These are phyloP conservation scores for Claviceps digitariae DNA, from an alignment of 2,329 filamentous ascomycete genomes.

Conservation along the genomic window DNA sequence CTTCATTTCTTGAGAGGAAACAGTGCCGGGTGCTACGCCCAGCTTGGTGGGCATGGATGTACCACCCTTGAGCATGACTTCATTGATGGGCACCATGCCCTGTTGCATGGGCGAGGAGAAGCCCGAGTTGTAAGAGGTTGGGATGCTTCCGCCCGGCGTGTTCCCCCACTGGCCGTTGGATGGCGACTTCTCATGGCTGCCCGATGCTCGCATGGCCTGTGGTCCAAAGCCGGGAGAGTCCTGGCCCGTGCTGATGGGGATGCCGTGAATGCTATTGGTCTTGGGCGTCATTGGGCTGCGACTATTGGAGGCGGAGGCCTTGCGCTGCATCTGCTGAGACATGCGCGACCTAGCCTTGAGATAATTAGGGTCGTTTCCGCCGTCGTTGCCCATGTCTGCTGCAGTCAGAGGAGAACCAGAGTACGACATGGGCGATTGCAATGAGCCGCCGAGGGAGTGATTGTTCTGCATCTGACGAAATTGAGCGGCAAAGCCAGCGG, in stretches of 20 bases:
- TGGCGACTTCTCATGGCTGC: constrained; percentile 65
- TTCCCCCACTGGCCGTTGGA: constrained; percentile 77
- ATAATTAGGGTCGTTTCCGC: constrained; percentile 37
- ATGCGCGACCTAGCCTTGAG: constrained; percentile 49
- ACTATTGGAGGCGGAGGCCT: constrained; percentile 59
- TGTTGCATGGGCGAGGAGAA: constrained; percentile 69
- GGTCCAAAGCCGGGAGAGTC: constrained; percentile 61
- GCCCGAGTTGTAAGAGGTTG: constrained; percentile 78
- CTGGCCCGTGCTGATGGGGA: constrained; percentile 48
- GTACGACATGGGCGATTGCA: constrained; percentile 27
- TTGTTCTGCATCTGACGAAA: constrained; percentile 56
- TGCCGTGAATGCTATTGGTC: constrained; percentile 59
- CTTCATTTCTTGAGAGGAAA: constrained; percentile 87
- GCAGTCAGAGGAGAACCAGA: constrained; percentile 26
- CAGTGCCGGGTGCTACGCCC: constrained; percentile 33
- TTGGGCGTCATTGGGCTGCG: constrained; percentile 78
- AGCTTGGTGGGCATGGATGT: constrained; percentile 86
- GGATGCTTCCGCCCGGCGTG: constrained; percentile 62
- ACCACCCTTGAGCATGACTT: constrained; percentile 77
- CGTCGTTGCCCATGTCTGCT: constrained; percentile 35
- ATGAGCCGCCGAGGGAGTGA: constrained; percentile 39
- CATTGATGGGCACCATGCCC: constrained; percentile 65
- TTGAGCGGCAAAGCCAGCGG: constrained; percentile 66
- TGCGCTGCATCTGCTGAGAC: constrained; percentile 53
- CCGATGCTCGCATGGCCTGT: constrained; percentile 62